phyloP scores from a whole-genome alignment of 768 basidiomycete genomes.

The Mycena pura region DNA sequence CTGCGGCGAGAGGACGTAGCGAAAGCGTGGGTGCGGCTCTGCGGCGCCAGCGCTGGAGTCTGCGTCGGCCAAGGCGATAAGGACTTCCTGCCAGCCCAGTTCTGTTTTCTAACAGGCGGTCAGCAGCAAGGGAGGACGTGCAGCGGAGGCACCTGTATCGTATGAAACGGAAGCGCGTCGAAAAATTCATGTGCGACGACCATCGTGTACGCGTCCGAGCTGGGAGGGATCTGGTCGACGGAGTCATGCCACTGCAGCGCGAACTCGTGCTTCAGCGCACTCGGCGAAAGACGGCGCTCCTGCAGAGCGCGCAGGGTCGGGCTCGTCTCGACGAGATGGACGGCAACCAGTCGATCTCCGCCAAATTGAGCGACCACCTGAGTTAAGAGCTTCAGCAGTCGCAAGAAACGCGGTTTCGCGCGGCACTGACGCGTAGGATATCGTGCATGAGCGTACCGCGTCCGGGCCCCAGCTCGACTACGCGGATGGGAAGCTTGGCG shows the following conservation, averaged over 20 bases:
- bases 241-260: conserved; percentile 74
- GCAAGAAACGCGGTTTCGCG: too few species aligned
- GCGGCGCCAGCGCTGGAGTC: conserved; percentile 24
- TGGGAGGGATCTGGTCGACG: conserved; percentile 67
- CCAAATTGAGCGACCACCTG: conserved; percentile 63
- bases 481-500: conserved; percentile 53
- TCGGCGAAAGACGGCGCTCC: conserved; percentile 50
- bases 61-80: conserved; percentile 66
- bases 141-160: conserved; percentile 68
- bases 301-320: conserved; percentile 70
- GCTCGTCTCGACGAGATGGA: conserved; percentile 88
- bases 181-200: conserved; percentile 97
- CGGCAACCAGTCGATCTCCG: conserved; percentile 45
- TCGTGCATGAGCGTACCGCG: conserved; percentile 92
- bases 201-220: conserved; percentile 71
- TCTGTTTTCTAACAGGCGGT: conserved; percentile 63
- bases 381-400: too few species aligned
- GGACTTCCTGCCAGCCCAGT: conserved; percentile 86
- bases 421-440: conserved; percentile 76
- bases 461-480: conserved; percentile 95
- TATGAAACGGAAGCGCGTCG: conserved; percentile 92
- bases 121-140: background rate
- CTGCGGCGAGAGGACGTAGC: conserved; percentile 67
- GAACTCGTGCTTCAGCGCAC: conserved; percentile 40
- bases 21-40: conserved; percentile 49